These are phyloP conservation scores for Pseudocercospora macadamiae DNA, from an alignment of 2,329 filamentous ascomycete species.

Conservation along the genomic window DNA sequence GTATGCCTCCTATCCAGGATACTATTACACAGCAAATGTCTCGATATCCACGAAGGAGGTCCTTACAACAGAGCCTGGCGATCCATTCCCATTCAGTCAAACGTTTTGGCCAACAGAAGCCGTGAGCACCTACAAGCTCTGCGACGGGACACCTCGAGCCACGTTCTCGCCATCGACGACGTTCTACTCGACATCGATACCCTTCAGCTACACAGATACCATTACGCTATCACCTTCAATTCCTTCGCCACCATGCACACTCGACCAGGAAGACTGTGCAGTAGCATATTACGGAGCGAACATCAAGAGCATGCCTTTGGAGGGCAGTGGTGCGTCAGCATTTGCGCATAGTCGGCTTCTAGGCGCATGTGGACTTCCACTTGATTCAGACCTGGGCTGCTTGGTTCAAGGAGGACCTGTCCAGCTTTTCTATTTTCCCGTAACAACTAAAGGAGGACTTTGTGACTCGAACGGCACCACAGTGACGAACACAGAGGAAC, in stretches of 20 bases:
- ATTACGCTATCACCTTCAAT: conserved; percentile 6
- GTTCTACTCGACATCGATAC: neutral
- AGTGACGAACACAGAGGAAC: conserved; percentile 2
- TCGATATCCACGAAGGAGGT: neutral
- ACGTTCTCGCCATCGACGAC: conserved; percentile 17
- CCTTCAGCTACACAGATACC: neutral
- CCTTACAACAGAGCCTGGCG: neutral
- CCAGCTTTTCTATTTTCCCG: conserved; percentile 25
- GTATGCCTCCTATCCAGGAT: conserved; percentile 8
- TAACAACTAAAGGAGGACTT: conserved; percentile 2
- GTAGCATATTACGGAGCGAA: conserved; percentile 25
- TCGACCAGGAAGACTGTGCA: conserved; percentile 19
- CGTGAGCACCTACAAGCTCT: conserved; percentile 22
- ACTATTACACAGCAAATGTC: neutral
- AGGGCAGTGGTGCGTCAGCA: conserved; percentile 2
- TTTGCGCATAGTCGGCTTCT: neutral
- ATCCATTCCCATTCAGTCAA: neutral
- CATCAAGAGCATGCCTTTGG: conserved; percentile 12
- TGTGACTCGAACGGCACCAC: conserved; percentile 15
- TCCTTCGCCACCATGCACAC: conserved; percentile 8
- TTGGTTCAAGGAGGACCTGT: conserved; percentile 25
- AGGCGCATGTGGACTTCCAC: conserved; percentile 16
- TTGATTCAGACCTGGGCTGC: conserved; percentile 16
- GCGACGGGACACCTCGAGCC: conserved; percentile 27
- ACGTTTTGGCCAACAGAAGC: conserved; percentile 12